phyloP scores from a whole-genome alignment of 2,329 filamentous ascomycete species.

The Arthrobotrys sinensis region DNA sequence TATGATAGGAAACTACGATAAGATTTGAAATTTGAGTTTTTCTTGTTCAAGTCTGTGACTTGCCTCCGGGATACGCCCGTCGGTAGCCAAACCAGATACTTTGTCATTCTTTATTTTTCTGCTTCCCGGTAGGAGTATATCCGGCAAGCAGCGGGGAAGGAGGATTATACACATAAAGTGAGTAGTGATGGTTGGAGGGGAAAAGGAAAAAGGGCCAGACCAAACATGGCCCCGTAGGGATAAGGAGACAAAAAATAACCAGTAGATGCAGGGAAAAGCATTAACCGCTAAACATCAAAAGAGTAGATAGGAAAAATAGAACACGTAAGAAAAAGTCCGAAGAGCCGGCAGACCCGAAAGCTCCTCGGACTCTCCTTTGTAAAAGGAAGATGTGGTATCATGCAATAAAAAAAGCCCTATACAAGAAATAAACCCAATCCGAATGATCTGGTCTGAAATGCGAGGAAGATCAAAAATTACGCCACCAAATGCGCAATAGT shows the following conservation, averaged over 20 bases:
- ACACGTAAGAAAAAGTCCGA: conserved; percentile 38
- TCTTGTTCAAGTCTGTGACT: conserved; percentile 39
- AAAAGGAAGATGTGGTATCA: conserved; percentile 35
- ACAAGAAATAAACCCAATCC: conserved; percentile 51
- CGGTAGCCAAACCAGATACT: conserved; percentile 17
- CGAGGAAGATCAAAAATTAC: conserved; percentile 3
- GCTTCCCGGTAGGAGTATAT: conserved; percentile 8
- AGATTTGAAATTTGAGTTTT: not conserved
- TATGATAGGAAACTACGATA: conserved; percentile 19
- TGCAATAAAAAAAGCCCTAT: conserved; percentile 42
- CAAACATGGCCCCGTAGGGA: conserved; percentile 25
- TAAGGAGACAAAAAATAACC: conserved; percentile 13
- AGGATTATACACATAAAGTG: conserved; percentile 42
- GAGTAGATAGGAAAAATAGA: conserved; percentile 17
- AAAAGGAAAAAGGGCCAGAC: conserved; percentile 10
- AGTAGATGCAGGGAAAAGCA: conserved; percentile 26
- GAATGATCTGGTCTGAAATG: conserved; percentile 23
- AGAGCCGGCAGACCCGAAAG: conserved; percentile 20
- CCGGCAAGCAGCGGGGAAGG: conserved; percentile 10
- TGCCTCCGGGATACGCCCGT: conserved; percentile 27
- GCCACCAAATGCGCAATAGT: conserved; percentile 25
- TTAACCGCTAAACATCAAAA: conserved; percentile 19
- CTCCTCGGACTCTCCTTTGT: conserved; percentile 19
- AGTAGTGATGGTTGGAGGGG: conserved; percentile 6
- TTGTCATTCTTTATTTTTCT: conserved; percentile 24